Base-by-base conservation (phyloP, 176 grass and related monocot genomes). In the Carex myosuroides region DNA sequence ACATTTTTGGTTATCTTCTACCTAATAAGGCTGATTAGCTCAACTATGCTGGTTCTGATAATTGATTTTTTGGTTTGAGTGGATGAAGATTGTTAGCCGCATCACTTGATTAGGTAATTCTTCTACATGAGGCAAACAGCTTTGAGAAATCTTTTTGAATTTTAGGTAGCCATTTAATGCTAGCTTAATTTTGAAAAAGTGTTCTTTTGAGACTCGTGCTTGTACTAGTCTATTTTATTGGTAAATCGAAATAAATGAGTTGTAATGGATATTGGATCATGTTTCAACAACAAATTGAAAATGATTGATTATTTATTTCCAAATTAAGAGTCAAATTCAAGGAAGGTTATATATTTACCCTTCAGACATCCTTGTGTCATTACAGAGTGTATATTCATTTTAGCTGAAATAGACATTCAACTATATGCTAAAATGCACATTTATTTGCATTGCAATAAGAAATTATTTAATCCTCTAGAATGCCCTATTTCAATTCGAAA, bases 61-160 rank as follows among this genome's bases (percentile, higher is more conserved):
- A 48, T 66, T 83, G 80, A 62, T 68, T 83, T 53, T 83, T 83
- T 33, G 62, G 80, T 68, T 65, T 83, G 9, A 67, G 80, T 83
- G 62, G 80, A 83, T 83, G 21, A 62, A 68, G 37, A 67, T 67
- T 54, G 80, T 33, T 52, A 65, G 57, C 20, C 60, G 20, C 5
- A 54, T 83, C 80, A 54, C 22, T 83, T 65, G 30, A 21, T 83
- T 82, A 68, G 81, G 62, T 83, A 52, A 18, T 50, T 83, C 60
- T 78, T 55, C 73, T 56, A 78, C 26, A 18, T 5, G 50, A 78
- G 22, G 73, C 24, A 78, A 78, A 57, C 50, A 78, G n/a, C 24
- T 56, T 56, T 78, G 2, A 4, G 26, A 78, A 78, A 57, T 78
- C 52, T 57, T 32, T 57, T 17, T 57, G 52, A 17, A 55, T 14